phyloP scores from a whole-genome alignment of 2,329 filamentous ascomycete species.

The Fonsecaea pugnacius region DNA sequence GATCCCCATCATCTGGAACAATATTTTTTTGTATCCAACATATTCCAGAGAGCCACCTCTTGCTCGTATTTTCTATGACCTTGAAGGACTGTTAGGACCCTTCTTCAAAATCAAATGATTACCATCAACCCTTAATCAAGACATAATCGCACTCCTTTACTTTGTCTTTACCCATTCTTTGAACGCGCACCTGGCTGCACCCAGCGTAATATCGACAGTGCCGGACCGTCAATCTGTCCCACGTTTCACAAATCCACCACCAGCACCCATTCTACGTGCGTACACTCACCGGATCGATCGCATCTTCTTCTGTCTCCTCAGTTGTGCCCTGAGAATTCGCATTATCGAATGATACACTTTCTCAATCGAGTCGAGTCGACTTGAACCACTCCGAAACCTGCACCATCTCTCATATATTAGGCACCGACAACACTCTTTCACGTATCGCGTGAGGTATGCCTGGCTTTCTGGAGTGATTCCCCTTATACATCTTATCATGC shows the following conservation, averaged over 20 bases:
- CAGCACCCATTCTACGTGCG: background rate
- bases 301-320: background rate
- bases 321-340: background rate
- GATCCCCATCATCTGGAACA: background rate
- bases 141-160: background rate
- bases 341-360: background rate
- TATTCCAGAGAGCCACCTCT: background rate
- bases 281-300: conserved; percentile 7
- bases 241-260: conserved; percentile 14
- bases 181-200: background rate
- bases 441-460: conserved; percentile 21
- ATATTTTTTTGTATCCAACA: background rate
- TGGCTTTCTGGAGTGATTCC: conserved; percentile 13
- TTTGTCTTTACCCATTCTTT: conserved; percentile 16
- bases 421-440: background rate
- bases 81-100: background rate
- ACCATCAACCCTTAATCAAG: background rate
- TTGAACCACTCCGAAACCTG: conserved; percentile 1
- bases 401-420: background rate
- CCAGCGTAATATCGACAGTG: background rate
- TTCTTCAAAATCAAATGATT: background rate
- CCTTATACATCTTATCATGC: conserved; percentile 24
- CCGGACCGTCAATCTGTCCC: background rate
- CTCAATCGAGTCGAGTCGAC: background rate
- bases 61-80: background rate